Evolutionary conservation across 1,284 basidiomycete genomes (phyloP), one percentile per base, ranked within the genome.

Genomic region (Papiliotrema nemorosa): DNA sequence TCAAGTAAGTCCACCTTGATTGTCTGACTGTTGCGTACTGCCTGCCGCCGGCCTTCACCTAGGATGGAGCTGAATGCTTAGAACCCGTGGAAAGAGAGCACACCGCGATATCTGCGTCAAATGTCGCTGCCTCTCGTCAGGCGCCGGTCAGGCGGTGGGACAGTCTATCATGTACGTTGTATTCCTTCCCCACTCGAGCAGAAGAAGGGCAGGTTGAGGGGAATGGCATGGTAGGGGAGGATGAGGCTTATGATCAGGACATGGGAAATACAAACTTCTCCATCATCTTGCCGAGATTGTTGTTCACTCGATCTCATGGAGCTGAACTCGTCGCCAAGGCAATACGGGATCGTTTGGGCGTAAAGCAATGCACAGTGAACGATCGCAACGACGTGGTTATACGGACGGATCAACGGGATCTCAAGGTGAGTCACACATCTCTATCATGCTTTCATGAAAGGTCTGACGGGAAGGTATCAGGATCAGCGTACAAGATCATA

Each of bases 21-120:
- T 7, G 14, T 31, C 29, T 31, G 29, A 31, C 29, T 31, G 14
- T 7, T 31, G n/a, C n/a, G n/a, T 42, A 31, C 22, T 34, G 14
- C n/a, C 36, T 7, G 9, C n/a, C 18, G n/a, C 36, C 36, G 6
- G n/a, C 16, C 18, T 38, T n/a, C 36, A 6, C 21, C n/a, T n/a
- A 38, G 10, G n/a, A 10, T n/a, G 35, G 14, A 22, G 44, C 34
- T 49, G 20, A 18, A 31, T 24, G 6, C 16, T 7, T 58, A 98
- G 79, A 97, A 97, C 64, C 91, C 92, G 20, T 98, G 94, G 94
- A 93, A 90, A 69, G 96, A 99, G 73, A 85, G 93, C 53, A 93
- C 96, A 63, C 77, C 88, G 41, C 63, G 69, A 2, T 76, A 80
- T 7, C 78, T 88, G 26, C 63, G 71, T 10, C 61, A 72, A 7